Base-by-base conservation (phyloP, 148 eudicot genomes). In the Agrostemma githago region DNA sequence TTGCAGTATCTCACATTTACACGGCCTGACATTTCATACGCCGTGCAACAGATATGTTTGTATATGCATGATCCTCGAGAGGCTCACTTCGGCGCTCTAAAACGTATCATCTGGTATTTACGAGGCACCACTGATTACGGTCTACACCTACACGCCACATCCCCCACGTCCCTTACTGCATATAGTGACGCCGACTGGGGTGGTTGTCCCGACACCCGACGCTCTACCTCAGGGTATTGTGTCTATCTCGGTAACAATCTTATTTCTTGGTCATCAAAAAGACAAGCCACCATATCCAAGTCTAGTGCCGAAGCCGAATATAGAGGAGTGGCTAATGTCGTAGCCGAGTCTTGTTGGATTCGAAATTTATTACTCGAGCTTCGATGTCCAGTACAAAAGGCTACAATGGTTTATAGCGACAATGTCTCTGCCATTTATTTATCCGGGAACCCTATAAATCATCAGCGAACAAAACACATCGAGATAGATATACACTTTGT, bases 21-120 rank as follows among this genome's bases (percentile, higher is more conserved):
- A 26, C 34, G 34, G 34, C 34, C 34, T 1, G 34, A 26, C 6
- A 21, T 21, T 4, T 60, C 64, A 5, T 21, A 60, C 10, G 21
- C 64, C 0, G 8, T 60, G 3, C 37, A 17, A 21, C 64, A 60
- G 19, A 9, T 60, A 4, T 60, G 64, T 21, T 19, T 60, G 8
- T 9, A 60, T 60, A 60, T 60, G 21, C 64, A 60, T 60, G 64
- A 21, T 60, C 64, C 64, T 21, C 26, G 64, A 21, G 64, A 60
- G 2, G 64, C 10, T 19, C 64, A 60, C 19, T 4, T 60, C 8
- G 26, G 8, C 1, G 64, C 64, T 3, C 64, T 60, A 2, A 60
- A 60, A 21, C 64, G 64, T 6, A 60, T 60, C 34, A 60, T 60
- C 4, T 4, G 64, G 3, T 60, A 60, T 5, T 37, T 66, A 37